Evolutionary conservation across 805 yeast species (phyloP), one percentile per base, ranked within the genome.

Genomic region (Saturnispora bothae): DNA sequence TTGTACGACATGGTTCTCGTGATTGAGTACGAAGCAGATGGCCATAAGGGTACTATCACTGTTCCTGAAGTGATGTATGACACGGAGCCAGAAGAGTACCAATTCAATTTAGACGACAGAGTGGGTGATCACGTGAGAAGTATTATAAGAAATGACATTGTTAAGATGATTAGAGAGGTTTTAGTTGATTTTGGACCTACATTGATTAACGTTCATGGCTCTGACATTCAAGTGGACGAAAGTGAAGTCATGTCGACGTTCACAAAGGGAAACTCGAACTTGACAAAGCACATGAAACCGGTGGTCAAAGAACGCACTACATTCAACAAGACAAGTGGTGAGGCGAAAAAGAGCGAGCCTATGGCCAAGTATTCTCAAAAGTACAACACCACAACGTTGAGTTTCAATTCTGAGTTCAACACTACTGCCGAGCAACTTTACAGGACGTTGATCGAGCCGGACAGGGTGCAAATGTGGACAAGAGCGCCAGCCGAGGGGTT

Each of bases 61-160:
- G 63, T 92, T 36, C 99, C 98, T 5, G 98, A 92, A 58, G 70
- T 92, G 43, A 89, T 96, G 5, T 92, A 92, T 60, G 97, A 92
- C 57, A 75, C 94, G 8, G 92, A 80, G 38, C 70, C 63, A 19
- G 88, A 80, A 43, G 96, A 86, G 47, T 81, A 78, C 51, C 96
- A 84, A 57, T 92, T 89, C 55, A 81, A 79, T 36, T 69, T 86
- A 37, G 72, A 69, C 41, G 66, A 64, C 4, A 70, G 71, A 43
- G 80, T 77, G 12, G 77, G 74, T 38, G 73, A 73, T 20, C 63
- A 78, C 38, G 46, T 44, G 3, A 73, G 83, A 43, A 58, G 66
- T 2, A 44, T 67, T 9, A 54, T 73, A 15, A 71, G 72, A 52
- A 44, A 54, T 36, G 56, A 71, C 33, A 51, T 92, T 33, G 62